Conservation (phyloP, 345 rosid genomes). For the Rhodomyrtus tomentosa region DNA sequence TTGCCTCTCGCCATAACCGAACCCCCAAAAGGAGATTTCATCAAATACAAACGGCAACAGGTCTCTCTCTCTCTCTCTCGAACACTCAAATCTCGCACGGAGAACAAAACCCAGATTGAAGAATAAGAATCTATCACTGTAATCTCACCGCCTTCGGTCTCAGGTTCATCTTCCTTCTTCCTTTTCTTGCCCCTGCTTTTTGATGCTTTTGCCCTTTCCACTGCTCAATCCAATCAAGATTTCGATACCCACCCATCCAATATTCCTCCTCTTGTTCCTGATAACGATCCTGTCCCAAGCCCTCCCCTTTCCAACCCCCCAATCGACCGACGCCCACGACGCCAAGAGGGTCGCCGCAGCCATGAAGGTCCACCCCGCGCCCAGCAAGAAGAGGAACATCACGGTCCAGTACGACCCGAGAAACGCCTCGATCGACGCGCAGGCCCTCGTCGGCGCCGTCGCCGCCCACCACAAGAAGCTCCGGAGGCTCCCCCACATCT, state of each 20-base stretch:
- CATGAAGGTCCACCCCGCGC: conserved; percentile 88
- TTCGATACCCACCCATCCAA: conserved; percentile 21
- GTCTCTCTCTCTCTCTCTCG: background rate
- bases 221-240: conserved; percentile 12
- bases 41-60: background rate
- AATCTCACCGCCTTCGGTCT: background rate
- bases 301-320: background rate
- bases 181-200: background rate
- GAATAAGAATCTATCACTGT: background rate
- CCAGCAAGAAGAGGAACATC: conserved; percentile 49
- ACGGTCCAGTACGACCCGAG: conserved; percentile 32
- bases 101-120: background rate
- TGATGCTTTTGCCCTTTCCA: conserved; percentile 1
- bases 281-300: conserved; percentile 15
- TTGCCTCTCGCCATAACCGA: background rate
- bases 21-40: background rate
- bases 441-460: background rate
- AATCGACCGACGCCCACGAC: background rate
- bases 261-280: conserved; percentile 7
- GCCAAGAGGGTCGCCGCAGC: background rate
- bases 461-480: conserved; percentile 50
- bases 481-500: conserved; percentile 85
- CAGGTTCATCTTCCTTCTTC: background rate
- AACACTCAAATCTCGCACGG: background rate
- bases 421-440: conserved; percentile 12